Percentiles rank a stretch among this genome's conserved stretches.
Conservation (phyloP, 805 yeast species). For the Tetrapisispora pingtungensis region DNA sequence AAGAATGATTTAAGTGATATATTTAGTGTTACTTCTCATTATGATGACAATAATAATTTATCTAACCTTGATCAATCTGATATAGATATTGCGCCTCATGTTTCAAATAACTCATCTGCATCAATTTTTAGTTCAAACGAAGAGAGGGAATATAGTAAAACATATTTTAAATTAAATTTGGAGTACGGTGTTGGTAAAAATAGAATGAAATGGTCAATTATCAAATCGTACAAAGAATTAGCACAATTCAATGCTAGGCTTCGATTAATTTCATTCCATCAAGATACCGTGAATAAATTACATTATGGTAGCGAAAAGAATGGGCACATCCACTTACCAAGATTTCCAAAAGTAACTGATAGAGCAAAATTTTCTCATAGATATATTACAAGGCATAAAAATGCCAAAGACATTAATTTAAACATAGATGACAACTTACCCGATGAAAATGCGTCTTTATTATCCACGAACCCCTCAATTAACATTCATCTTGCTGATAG, state of each 20-base stretch:
- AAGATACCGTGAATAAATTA: slow-evolving; percentile 25
- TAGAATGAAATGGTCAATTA: slow-evolving; percentile 69
- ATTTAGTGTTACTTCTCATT: slow-evolving; percentile 23
- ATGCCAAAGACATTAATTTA: neutral
- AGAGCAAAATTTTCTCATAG: neutral
- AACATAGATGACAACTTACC: neutral
- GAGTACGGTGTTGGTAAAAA: slow-evolving; percentile 86
- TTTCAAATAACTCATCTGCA: neutral
- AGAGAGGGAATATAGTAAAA: slow-evolving; percentile 3
- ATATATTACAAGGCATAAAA: neutral
- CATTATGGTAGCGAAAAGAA: slow-evolving; percentile 21
- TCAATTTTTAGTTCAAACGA: slow-evolving; percentile 3
- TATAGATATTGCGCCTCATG: neutral
- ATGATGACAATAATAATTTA: slow-evolving; percentile 30
- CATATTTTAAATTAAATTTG: slow-evolving; percentile 50
- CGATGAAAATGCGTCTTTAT: neutral
- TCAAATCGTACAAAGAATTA: slow-evolving; percentile 63
- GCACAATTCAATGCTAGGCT: slow-evolving; percentile 60
- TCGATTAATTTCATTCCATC: slow-evolving; percentile 42
- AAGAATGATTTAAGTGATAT: neutral
- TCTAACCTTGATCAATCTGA: neutral
- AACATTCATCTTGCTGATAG: slow-evolving; percentile 12
- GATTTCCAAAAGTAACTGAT: slow-evolving; percentile 23
- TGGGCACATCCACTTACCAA: slow-evolving; percentile 21
- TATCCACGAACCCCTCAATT: slow-evolving; percentile 11